Percentiles rank a stretch among this genome's conserved stretches.
phyloP scores from a whole-genome alignment of 164 flowering plant species.

The Taxillus chinensis region DNA sequence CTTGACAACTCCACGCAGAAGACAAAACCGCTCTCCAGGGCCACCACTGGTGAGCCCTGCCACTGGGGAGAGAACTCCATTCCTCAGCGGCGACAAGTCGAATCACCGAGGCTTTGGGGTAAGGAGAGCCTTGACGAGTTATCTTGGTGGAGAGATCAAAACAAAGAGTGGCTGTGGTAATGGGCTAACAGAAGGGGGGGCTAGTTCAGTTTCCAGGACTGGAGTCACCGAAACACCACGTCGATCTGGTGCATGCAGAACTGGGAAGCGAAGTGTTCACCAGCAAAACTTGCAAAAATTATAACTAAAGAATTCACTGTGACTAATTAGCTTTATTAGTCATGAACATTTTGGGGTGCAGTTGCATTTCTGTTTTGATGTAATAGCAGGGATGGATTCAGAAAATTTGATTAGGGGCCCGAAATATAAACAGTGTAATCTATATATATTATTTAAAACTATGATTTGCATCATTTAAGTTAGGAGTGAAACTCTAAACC shows the following conservation, averaged over 20 bases:
- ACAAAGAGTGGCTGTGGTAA: conserved; percentile 17
- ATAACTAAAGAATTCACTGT: no score
- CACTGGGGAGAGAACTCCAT: conserved; percentile 54
- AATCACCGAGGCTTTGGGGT: conserved; percentile 63
- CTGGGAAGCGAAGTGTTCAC: conserved; percentile 1
- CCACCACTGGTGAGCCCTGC: conserved; percentile 50
- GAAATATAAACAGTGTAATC: no score
- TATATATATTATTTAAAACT: no score
- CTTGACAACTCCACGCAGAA: conserved; percentile 22
- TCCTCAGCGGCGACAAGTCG: conserved; percentile 34
- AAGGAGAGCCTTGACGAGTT: conserved; percentile 63
- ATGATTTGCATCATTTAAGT: no score
- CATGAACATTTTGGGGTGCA: neutral
- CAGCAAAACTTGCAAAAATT: neutral
- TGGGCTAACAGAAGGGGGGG: conserved; percentile 21
- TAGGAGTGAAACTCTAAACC: no score
- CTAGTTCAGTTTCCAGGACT: conserved; percentile 10
- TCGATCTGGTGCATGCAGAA: no score
- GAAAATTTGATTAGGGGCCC: no score
- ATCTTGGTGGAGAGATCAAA: conserved; percentile 55
- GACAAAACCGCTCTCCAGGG: conserved; percentile 57
- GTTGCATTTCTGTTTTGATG: no score
- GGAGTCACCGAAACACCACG: neutral
- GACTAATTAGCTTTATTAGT: neutral
- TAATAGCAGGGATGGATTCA: no score